Evolutionary conservation across 768 basidiomycete species (phyloP), one percentile per base, ranked within the genome.

Genomic region (Tephrocybe sp.): DNA sequence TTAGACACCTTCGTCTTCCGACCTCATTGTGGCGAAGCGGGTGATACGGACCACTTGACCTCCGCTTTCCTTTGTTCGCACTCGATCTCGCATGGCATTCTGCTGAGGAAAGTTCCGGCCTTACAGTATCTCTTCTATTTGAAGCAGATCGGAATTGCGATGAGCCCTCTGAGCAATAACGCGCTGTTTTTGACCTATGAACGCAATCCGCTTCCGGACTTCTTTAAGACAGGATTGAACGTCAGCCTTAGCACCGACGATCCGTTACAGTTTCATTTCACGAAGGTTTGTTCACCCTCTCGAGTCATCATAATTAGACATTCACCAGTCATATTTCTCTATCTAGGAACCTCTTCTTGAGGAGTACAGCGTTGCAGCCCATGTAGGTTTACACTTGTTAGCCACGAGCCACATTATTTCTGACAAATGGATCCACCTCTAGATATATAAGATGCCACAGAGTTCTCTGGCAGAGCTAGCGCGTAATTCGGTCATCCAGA

Each of bases 51-150:
- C 66, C 97, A 99, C 66, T 80, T 99, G 10, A 91, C 95, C 0
- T 93, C 97, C 2, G 90, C 96, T 2, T 99, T 93, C 81, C 78
- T 99, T 20, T 93, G 93, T 1, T 89, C 95, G 2, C 96, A 98
- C 64, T 98, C 95, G 1, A 98, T 99, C 64, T 98, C 97, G 9
- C 97, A 99, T 62, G 97, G 97, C n/a, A 99, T 99, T 67, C 76
- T 98, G 17, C 80, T 99, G 8, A 88, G 97, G 52, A 99, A 99
- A 69, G 96, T 99, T 4, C 97, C 97, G 0, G 95, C 95, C 1
- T 72, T 99, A 40, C 93, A 96, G 63, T 99, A 99, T 65, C 81
- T 99, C 12, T 99, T 94, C 72, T 99, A 98, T 68, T 78, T 99
- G 57, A 95, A 93, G 70, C 97, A 98, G 72, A 98, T 98, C 56